Base-by-base conservation (phyloP, 202 grass and related monocot species). In the Eragrostis tef region DNA sequence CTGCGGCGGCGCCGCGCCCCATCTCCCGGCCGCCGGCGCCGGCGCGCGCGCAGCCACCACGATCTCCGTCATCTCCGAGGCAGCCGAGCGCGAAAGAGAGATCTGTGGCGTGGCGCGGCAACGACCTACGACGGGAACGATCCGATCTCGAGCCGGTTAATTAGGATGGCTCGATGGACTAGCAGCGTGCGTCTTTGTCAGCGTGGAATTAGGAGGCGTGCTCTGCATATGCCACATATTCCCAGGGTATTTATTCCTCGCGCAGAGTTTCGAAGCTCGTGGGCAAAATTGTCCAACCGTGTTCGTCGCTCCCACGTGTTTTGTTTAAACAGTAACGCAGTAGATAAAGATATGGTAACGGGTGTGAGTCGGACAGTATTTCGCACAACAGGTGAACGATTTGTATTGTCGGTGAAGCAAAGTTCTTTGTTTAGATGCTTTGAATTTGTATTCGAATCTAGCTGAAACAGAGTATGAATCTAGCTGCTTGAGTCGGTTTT, bases 61-160 rank as follows among this genome's bases (percentile, higher is more conserved):
- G 19, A 91, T 77, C 70, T 93, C 84, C 65, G 88, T 77, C 79
- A 93, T 97, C 51, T 89, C 87, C 75, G 8, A 11, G 39, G 26
- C 79, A 39, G 15, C 52, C 4, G 22, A 62, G 34, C 13, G 52
- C 43, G 73, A 46, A 20, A 44, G 74, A 69, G 7, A 46, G 78
- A 80, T 70, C 78, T 80, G 39, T 17, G 50, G n/a, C n/a, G n/a
- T n/a, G n/a, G 57, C 10, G 44, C 34, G 64, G 78, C 5, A n/a
- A 14, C 56, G 64, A 68, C 57, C 64, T 69, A 16, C 19, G 20
- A 11, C 48, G n/a, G 21, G 39, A 26, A 83, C 50, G 81, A 83
- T 83, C 81, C 17, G 51, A 83, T 83, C 81, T 67, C 12, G 39
- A 20, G 61, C 48, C 60, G 71, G 21, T 46, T 83, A 67, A 49